Conservation (phyloP, 805 yeast species). For the Candida oleophila region DNA sequence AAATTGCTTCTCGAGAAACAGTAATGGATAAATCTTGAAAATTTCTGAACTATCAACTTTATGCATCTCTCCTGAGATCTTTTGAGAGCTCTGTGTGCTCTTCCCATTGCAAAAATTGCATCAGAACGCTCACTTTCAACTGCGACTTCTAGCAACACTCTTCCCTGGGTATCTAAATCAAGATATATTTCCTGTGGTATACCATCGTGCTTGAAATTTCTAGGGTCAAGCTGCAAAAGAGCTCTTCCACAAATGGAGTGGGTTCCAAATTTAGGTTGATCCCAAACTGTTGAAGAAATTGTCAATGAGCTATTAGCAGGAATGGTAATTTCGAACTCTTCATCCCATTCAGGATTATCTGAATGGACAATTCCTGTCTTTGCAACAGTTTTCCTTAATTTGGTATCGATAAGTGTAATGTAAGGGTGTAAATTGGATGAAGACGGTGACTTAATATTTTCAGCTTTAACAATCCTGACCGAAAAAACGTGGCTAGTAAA, state of each 20-base stretch:
- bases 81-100: conserved; percentile 63
- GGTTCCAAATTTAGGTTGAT: conserved; percentile 49
- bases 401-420: conserved; percentile 61
- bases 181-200: conserved; percentile 58
- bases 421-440: conserved; percentile 52
- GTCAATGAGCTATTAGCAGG: conserved; percentile 43
- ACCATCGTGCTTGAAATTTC: conserved; percentile 63
- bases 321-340: conserved; percentile 64
- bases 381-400: conserved; percentile 54
- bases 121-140: conserved; percentile 80
- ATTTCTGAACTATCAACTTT: conserved; percentile 69
- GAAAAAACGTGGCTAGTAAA: conserved; percentile 58
- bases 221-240: conserved; percentile 58
- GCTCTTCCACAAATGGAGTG: conserved; percentile 70
- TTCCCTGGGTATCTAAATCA: conserved; percentile 69
- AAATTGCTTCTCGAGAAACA: conserved; percentile 59
- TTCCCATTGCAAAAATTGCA: conserved; percentile 77
- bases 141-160: conserved; percentile 61
- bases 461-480: conserved; percentile 61
- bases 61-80: conserved; percentile 68
- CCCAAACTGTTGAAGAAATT: conserved; percentile 69
- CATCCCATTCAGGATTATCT: conserved; percentile 81
- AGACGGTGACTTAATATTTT: conserved; percentile 48
- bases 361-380: conserved; percentile 66
- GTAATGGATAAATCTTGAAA: conserved; percentile 59